Base-by-base conservation (phyloP, 352 stramenopile species). In the Phytophthora agathidicida region DNA sequence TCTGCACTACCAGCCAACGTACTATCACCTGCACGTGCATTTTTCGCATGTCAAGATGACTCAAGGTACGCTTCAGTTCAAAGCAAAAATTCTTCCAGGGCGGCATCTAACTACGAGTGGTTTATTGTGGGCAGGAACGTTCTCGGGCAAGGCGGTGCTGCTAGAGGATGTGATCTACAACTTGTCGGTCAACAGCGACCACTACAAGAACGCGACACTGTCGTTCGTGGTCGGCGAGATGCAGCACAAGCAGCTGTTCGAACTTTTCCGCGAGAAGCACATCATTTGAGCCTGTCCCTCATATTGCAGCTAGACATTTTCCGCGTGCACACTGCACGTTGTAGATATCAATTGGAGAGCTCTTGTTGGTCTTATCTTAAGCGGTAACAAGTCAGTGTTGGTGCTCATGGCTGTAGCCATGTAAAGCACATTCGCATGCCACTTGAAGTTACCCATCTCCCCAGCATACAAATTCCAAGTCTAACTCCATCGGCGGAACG, bases 21-120 rank as follows among this genome's bases (percentile, higher is more conserved):
- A 96, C 60, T 96, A 96, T 52, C 87, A 96, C 57, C 75, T 96
- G 43, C 87, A 96, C 49, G 82, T 96, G 13, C 87, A 96, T 44
- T 94, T 96, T 41, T 88, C 80, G 22, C 87, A 96, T 57, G 71
- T 95, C 33, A 93, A 93, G 58, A 85, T 95, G 66, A 80, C 70
- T 9, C 70, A 88, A 48, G 86, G 86, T 89, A 59, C 11, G 43
- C 33, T 27, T 45, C 13, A 5, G 7, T 19, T 24, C 2, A 13
- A 36, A 13, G n/a, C 5, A 23, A 17, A n/a, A 17, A n/a, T 4
- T 39, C 16, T 44, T 22, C 10, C 7, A 43, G 16, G 6, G 6
- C n/a, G 14, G 17, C 6, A 46, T 30, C 30, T 57, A 63, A 64
- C n/a, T 28, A 5, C 2, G 2, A 5, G 6, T 27, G 6, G 20